A percentile compares a stretch with the other conserved stretches of the same genome.
Conservation (phyloP, 805 yeast species). For the Saccharomycopsis olivae region DNA sequence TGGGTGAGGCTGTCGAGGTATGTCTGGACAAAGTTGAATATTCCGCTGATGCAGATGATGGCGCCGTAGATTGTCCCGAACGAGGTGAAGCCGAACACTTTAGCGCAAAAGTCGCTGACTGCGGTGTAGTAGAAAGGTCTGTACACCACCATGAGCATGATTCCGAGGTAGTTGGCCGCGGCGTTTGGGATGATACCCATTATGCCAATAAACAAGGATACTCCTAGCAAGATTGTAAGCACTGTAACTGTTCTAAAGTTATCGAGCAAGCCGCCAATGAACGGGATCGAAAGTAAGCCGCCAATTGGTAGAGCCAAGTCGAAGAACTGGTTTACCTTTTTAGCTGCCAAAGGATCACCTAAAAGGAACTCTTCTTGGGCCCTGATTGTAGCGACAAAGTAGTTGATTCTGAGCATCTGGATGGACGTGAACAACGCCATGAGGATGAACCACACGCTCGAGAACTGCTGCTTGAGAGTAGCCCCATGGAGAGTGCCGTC, state of each 20-base stretch:
- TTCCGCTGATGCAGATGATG: conserved; percentile 70
- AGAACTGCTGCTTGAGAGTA: conserved; percentile 29
- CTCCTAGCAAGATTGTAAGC: conserved; percentile 36
- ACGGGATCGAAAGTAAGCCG: conserved; percentile 77
- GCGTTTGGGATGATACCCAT: conserved; percentile 49
- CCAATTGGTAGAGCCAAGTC: conserved; percentile 85
- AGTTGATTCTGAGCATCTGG: conserved; percentile 87
- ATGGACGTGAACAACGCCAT: conserved; percentile 74
- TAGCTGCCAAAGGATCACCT: conserved; percentile 39
- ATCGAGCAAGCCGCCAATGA: conserved; percentile 74
- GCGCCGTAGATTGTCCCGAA: conserved; percentile 90
- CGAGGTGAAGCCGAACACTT: conserved; percentile 85
- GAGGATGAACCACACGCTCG: conserved; percentile 64
- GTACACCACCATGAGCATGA: conserved; percentile 62
- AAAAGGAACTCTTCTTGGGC: conserved; percentile 73
- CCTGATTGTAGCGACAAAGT: conserved; percentile 81
- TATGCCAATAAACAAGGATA: conserved; percentile 58
- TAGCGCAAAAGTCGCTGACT: conserved; percentile 83
- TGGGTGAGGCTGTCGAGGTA: conserved; percentile 64
- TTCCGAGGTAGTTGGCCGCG: conserved; percentile 54
- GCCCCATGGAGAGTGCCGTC: conserved; percentile 11
- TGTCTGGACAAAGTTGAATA: conserved; percentile 67
- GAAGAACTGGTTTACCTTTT: conserved; percentile 57
- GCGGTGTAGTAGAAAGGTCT: conserved; percentile 92
- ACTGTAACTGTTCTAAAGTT: conserved; percentile 53